These are phyloP conservation scores for Erodium maritimum DNA, from an alignment of 345 rosid genomes.

Conservation along the genomic window DNA sequence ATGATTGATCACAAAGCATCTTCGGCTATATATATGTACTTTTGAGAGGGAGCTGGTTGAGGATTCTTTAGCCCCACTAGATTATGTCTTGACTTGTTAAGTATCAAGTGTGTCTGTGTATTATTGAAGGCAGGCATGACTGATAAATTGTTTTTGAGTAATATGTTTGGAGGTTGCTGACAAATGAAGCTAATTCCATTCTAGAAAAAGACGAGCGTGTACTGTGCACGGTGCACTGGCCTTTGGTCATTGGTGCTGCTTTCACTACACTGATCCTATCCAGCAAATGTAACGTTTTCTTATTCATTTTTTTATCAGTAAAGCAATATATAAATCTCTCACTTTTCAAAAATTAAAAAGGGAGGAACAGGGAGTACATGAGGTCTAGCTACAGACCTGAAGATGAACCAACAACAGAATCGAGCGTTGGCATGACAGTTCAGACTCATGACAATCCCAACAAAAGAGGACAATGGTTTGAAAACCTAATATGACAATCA, in stretches of 20 bases:
- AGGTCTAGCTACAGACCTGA: too few relatives aligned
- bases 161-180: slow-evolving; percentile 33
- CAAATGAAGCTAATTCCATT: slow-evolving; percentile 30
- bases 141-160: slow-evolving; percentile 26
- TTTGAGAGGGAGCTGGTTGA: slow-evolving; percentile 27
- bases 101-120: slow-evolving; percentile 12
- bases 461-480: too few relatives aligned
- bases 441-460: too few relatives aligned
- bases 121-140: slow-evolving; percentile 17
- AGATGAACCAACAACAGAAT: too few relatives aligned
- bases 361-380: too few relatives aligned
- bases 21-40: slow-evolving; percentile 21
- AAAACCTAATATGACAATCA: too few relatives aligned
- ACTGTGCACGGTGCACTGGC: too few relatives aligned
- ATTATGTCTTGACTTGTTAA: slow-evolving; percentile 28
- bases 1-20: slow-evolving; percentile 24
- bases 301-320: slow-evolving; percentile 24
- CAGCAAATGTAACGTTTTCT: slow-evolving; percentile 14
- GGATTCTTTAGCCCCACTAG: slow-evolving; percentile 32
- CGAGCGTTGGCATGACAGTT: too few relatives aligned
- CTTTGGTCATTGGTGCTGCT: slow-evolving; percentile 14
- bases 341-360: too few relatives aligned
- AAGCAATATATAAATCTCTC: too few relatives aligned
- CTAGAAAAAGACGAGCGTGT: too few relatives aligned
- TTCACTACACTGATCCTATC: slow-evolving; percentile 16